Conservation (phyloP, 345 rosid genomes). For the Nephelium lappaceum region DNA sequence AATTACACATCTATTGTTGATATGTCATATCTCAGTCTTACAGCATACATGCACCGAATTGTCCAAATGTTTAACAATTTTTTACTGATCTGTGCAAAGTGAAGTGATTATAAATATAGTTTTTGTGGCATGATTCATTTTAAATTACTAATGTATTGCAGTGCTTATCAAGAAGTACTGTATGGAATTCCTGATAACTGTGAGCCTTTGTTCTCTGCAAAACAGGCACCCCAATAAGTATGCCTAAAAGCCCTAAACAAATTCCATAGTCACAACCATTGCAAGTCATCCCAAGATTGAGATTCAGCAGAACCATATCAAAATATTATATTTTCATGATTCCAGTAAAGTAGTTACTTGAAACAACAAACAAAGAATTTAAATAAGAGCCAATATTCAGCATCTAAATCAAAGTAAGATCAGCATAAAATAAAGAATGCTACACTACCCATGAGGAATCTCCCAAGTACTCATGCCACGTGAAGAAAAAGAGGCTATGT, state of each 20-base stretch:
- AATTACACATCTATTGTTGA: not conserved
- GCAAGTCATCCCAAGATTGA: not conserved
- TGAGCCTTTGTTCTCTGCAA: not conserved
- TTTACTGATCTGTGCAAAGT: not conserved
- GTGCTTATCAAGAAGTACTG: not conserved
- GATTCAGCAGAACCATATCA: conserved; percentile 5
- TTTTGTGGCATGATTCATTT: not conserved
- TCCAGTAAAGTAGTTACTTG: not conserved
- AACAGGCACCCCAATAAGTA: not conserved
- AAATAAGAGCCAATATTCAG: not conserved
- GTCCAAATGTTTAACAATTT: not conserved
- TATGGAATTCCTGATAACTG: not conserved
- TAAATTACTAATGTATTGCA: not conserved
- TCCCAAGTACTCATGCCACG: conserved; percentile 99
- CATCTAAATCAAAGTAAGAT: conserved; percentile 5
- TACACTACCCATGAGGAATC: conserved; percentile 92
- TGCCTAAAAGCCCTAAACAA: not conserved
- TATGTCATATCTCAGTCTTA: not conserved
- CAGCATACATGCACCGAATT: not conserved
- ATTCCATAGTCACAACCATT: not conserved
- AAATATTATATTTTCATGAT: not conserved
- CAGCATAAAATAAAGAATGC: conserved; percentile 15
- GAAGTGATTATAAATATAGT: not conserved
- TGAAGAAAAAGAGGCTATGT: conserved; percentile 97
- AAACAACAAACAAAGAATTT: not conserved